These are phyloP conservation scores for Eucalyptus coolabah DNA, from an alignment of 345 rosid species.

Conservation along the genomic window DNA sequence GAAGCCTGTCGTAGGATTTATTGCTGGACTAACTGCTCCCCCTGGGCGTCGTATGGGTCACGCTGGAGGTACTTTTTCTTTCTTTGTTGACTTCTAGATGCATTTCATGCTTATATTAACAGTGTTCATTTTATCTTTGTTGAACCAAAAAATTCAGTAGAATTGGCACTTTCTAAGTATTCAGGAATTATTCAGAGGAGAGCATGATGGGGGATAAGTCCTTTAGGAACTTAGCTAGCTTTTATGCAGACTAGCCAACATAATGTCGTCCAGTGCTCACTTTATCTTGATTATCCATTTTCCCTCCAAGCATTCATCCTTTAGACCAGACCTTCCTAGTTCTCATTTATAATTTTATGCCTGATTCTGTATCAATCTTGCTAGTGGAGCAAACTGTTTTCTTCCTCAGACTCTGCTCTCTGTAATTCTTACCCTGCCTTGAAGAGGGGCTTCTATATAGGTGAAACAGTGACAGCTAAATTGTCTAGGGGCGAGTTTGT, in stretches of 20 bases:
- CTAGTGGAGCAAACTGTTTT: neutral
- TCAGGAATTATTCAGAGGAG: neutral
- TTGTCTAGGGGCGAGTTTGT: neutral
- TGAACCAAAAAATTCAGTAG: neutral
- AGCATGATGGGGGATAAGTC: neutral
- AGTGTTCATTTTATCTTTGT: neutral
- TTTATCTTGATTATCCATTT: neutral
- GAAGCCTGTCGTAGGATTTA: slow-evolving; percentile 89
- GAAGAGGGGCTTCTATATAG: neutral
- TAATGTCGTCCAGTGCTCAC: neutral
- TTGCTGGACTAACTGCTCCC: slow-evolving; percentile 97
- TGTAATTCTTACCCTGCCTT: neutral
- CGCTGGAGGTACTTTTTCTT: slow-evolving; percentile 66
- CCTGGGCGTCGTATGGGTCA: slow-evolving; percentile 99
- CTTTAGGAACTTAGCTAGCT: neutral
- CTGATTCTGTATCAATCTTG: neutral
- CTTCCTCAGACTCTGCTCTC: neutral
- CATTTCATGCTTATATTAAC: neutral
- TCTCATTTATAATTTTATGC: neutral
- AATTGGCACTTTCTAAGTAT: neutral
- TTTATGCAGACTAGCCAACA: neutral
- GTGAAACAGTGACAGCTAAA: neutral
- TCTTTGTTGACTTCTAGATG: neutral
- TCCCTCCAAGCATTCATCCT: neutral
- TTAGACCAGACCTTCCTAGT: neutral